Base-by-base conservation (phyloP, 2,329 filamentous ascomycete genomes). In the Pseudogymnoascus sp. region DNA sequence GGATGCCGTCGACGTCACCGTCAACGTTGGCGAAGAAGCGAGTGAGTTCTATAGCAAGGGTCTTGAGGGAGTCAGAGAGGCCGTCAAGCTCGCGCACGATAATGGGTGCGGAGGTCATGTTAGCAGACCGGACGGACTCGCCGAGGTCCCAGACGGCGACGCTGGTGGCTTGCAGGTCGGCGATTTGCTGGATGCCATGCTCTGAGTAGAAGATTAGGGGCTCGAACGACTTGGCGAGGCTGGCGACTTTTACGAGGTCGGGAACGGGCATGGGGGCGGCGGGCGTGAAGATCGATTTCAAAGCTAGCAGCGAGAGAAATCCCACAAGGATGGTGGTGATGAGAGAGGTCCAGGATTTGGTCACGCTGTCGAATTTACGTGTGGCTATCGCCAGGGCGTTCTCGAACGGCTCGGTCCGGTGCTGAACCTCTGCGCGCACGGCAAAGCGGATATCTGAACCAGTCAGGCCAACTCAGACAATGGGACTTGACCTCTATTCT, bases 161-260 rank as follows among this genome's bases (percentile, higher is more conserved):
- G 45, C 92, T 91, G 0, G 92, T 96, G 62, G 94, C 91, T 74
- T 96, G 92, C 58, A 97, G 79, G 66, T 95, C 91, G 63, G 88
- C 87, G 41, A 96, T 91, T 71, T 96, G 92, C 38, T 87, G 84
- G 45, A 92, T 87, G 7, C 92, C 92, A 72, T 92, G 89, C 71
- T 97, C 92, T 0, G 92, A 96, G 72, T 95, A 96, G 77, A 94
- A 94, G 65, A 97, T 95, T 49, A 97, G 82, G 5, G 93, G 93
- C 74, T 97, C 93, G 71, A 97, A 96, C 8, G 91, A 91, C 69
- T 91, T 91, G 58, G 92, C 92, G 67, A 97, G 84, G 60, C 89
- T 87, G 3, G 92, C 92, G 23, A 97, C 88, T 73, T 96, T 96
- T 72, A 96, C 88, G 14, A 97, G 81, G 72, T 97, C 92, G 0